These are phyloP conservation scores for Diaporthe sp. DNA, from an alignment of 2,329 filamentous ascomycete genomes.

Conservation along the genomic window DNA sequence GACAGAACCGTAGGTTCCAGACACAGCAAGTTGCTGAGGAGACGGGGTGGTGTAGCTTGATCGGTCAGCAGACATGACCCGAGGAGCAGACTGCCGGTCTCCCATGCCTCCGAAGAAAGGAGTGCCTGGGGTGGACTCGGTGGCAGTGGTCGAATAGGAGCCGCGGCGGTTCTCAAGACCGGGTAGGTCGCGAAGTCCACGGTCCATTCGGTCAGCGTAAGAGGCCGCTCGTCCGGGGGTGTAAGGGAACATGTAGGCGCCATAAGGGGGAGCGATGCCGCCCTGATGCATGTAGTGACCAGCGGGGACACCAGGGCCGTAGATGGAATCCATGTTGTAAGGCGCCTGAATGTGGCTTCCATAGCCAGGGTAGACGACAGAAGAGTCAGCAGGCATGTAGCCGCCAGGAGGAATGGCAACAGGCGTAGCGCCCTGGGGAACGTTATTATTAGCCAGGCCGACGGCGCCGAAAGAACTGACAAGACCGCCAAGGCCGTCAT, in stretches of 20 bases:
- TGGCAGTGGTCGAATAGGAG: conserved; percentile 70
- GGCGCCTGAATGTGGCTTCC: conserved; percentile 33
- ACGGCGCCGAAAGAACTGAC: conserved; percentile 37
- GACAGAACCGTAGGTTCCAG: conserved; percentile 50
- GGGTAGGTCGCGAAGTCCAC: conserved; percentile 64
- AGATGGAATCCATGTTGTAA: conserved; percentile 40
- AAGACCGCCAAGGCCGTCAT: conserved; percentile 35
- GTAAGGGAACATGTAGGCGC: conserved; percentile 56
- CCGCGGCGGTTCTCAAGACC: conserved; percentile 73
- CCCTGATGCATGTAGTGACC: conserved; percentile 41
- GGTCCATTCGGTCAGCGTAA: conserved; percentile 58
- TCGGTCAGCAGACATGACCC: conserved; percentile 67
- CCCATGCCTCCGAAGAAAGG: conserved; percentile 70
- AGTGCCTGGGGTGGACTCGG: conserved; percentile 73
- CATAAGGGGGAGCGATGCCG: conserved; percentile 40
- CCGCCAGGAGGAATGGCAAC: conserved; percentile 36
- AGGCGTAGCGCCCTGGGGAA: conserved; percentile 38
- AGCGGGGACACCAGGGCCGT: conserved; percentile 38
- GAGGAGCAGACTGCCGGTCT: conserved; percentile 69
- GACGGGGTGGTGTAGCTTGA: conserved; percentile 75
- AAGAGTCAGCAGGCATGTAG: conserved; percentile 39
- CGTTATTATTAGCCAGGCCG: conserved; percentile 38
- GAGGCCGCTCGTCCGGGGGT: conserved; percentile 61
- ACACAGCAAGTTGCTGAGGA: conserved; percentile 66
- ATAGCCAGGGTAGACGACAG: conserved; percentile 38